A percentile compares a stretch with the other conserved stretches of the same genome.
These are phyloP conservation scores for Phytophthora parvispora DNA, from an alignment of 352 stramenopile species.

Conservation along the genomic window DNA sequence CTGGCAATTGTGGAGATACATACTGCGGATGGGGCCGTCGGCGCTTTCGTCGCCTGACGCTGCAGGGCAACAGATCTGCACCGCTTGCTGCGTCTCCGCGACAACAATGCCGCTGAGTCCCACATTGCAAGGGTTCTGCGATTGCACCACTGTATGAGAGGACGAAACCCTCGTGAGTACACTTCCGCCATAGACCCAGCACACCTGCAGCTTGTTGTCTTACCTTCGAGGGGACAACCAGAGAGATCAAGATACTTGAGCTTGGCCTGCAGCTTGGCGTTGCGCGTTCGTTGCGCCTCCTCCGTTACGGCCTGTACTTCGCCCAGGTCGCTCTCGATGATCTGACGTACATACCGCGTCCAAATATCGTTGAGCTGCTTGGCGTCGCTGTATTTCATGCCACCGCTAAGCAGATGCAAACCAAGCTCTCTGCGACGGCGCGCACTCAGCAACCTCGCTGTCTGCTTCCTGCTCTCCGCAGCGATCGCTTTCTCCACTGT, in stretches of 20 bases:
- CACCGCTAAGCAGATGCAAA: constrained; percentile 59
- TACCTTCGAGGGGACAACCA: constrained; percentile 76
- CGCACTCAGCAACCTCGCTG: constrained; percentile 68
- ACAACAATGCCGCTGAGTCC: constrained; percentile 66
- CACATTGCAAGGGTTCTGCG: constrained; percentile 66
- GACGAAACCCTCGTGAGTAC: background rate
- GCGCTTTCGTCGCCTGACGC: constrained; percentile 5
- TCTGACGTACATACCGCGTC: constrained; percentile 65
- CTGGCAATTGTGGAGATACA: constrained; percentile 10
- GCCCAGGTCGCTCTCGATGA: constrained; percentile 56
- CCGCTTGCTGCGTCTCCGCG: constrained; percentile 64
- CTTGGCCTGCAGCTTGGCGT: constrained; percentile 55
- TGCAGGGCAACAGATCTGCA: constrained; percentile 66
- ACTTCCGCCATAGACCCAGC: background rate
- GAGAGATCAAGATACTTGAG: constrained; percentile 75
- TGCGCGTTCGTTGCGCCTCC: constrained; percentile 24
- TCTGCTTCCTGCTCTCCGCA: constrained; percentile 49
- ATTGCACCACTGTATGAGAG: constrained; percentile 53
- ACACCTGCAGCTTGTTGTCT: background rate
- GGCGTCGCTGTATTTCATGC: constrained; percentile 67
- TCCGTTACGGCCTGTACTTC: constrained; percentile 24
- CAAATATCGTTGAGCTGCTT: constrained; percentile 76
- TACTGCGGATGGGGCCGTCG: constrained; percentile 63
- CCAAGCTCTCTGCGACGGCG: constrained; percentile 64
- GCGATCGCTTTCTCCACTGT: constrained; percentile 39